These are phyloP conservation scores for Raphanus sativus DNA, from an alignment of 345 rosid species.

Conservation along the genomic window DNA sequence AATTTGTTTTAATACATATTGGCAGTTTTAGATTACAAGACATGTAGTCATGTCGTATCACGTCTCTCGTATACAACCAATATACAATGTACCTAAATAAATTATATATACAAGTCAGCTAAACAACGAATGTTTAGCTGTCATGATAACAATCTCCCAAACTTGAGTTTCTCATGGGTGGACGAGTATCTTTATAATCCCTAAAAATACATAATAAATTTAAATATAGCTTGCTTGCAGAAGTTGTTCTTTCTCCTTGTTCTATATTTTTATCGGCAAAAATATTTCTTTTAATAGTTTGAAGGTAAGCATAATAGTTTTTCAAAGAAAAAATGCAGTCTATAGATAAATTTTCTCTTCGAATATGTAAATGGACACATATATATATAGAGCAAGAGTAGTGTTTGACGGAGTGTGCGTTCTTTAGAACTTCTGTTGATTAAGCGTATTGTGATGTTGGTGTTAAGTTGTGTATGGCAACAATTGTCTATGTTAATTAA, in stretches of 20 bases:
- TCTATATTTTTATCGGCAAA: not conserved
- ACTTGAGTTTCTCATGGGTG: not conserved
- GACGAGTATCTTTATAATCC: not conserved
- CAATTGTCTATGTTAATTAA: too few species aligned
- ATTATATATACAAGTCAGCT: not conserved
- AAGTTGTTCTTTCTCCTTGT: not conserved
- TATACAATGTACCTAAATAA: not conserved
- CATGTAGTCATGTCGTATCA: not conserved
- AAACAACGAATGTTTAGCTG: not conserved
- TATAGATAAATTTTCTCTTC: not conserved
- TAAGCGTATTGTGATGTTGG: too few species aligned
- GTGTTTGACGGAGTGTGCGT: too few species aligned
- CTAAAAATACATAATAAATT: not conserved
- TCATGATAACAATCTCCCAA: not conserved
- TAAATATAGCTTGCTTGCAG: not conserved
- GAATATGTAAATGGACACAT: not conserved
- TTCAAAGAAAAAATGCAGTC: not conserved
- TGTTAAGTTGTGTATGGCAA: too few species aligned
- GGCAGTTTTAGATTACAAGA: not conserved
- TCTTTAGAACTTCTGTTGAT: not conserved
- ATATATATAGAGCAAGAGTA: too few species aligned
- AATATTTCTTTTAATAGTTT: too few species aligned
- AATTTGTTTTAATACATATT: not conserved
- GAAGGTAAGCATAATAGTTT: not conserved
- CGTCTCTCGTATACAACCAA: not conserved